Evolutionary conservation across 2,329 filamentous ascomycete species (phyloP), one percentile per base, ranked within the genome.

Genomic region (Clathrospora elynae): DNA sequence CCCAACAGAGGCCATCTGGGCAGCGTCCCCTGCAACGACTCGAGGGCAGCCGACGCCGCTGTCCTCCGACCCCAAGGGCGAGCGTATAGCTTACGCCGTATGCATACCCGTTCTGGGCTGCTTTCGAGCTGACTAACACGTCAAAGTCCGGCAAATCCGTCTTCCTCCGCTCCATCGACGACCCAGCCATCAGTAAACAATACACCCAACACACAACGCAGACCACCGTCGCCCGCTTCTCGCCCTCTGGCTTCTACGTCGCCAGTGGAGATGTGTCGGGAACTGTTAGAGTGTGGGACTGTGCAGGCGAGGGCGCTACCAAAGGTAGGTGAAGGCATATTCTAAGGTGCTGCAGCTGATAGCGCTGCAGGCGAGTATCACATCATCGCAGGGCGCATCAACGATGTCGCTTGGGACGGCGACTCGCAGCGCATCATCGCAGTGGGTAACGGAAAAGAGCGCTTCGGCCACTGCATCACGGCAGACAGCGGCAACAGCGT

Each of bases 351-450:
- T 13, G n/a, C 4, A 50, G 56, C 62, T 67, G 52, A 66, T 52
- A n/a, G 29, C 23, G n/a, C 5, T 30, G 11, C 50, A 79, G 79
- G 91, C 56, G 92, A 97, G 72, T 97, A 96, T 73, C 81, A 84
- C 65, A 96, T 97, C 72, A 91, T 97, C 63, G 90, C 88, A 22
- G 93, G 93, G 9, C 86, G 89, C 39, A 92, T 99, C 73, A 95
- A 96, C 68, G 93, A 99, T 69, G 83, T 99, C 55, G 92, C 90
- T 1, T 99, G 93, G 91, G 93, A 97, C 64, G 92, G 91, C 43
- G 93, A 99, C 72, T 95, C 88, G 49, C 91, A 96, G 75, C 86
- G 93, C 35, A 86, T 99, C 65, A 96, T 97, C 62, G 93, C 92
- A 3, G 92, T 99, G 4, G 93, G 93, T 30, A 88, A 97, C 60